These are phyloP conservation scores for Ceratobasidium sp. DNA, from an alignment of 1,284 basidiomycete species.

Conservation along the genomic window DNA sequence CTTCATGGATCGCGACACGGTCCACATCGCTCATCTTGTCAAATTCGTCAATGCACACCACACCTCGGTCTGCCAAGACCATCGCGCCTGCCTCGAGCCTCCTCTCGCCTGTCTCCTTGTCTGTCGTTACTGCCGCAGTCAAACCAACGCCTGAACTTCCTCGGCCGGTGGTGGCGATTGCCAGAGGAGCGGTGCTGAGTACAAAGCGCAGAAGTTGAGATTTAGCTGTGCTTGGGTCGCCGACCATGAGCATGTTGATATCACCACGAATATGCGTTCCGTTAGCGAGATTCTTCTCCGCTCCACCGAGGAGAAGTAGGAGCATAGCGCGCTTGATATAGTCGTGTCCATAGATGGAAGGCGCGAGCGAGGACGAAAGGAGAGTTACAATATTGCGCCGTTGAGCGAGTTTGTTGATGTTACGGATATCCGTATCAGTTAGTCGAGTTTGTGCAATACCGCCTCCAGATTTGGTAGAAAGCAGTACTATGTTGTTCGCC, in stretches of 20 bases:
- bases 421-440: constrained; percentile 95
- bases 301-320: constrained; percentile 92
- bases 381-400: constrained; percentile 88
- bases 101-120: constrained; percentile 97
- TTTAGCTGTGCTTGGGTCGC: constrained; percentile 98
- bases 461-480: constrained; percentile 96
- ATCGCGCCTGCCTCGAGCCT: constrained; percentile 98
- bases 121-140: constrained; percentile 98
- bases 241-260: constrained; percentile 99
- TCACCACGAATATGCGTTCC: constrained; percentile 99
- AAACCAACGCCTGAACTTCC: constrained; percentile 98
- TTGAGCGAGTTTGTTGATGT: constrained; percentile 95
- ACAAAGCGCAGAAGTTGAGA: constrained; percentile 98
- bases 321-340: constrained; percentile 96
- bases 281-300: constrained; percentile 97
- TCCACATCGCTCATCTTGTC: constrained; percentile 99
- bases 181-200: constrained; percentile 94
- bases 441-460: constrained; percentile 94
- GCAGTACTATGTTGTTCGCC: constrained; percentile 96
- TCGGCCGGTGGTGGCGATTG: constrained; percentile 97
- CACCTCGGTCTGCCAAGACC: constrained; percentile 99
- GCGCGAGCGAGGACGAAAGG: constrained; percentile 94
- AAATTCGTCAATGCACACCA: constrained; percentile 99
- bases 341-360: constrained; percentile 97
- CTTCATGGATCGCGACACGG: constrained; percentile 99